phyloP scores from a whole-genome alignment of 495 filamentous ascomycete species.

The Annulohypoxylon maeteangense region DNA sequence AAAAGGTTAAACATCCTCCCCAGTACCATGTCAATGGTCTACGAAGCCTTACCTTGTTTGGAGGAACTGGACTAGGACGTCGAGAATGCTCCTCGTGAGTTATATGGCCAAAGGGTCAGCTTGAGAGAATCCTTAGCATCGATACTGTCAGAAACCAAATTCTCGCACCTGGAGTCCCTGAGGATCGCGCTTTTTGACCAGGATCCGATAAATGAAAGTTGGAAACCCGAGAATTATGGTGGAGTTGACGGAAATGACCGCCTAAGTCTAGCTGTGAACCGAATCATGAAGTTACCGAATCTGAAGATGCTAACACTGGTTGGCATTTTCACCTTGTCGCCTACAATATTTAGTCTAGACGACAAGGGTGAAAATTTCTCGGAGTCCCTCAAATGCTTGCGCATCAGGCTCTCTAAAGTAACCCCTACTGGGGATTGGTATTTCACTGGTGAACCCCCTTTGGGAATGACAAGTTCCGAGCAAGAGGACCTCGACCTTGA shows the following conservation, averaged over 20 bases:
- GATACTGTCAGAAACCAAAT: not conserved
- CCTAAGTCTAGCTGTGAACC: slow-evolving; percentile 16
- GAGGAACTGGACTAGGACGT: not conserved
- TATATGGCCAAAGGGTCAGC: not conserved
- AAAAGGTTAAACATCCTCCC: not conserved
- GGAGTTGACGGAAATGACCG: slow-evolving; percentile 4
- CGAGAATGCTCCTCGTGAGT: not conserved
- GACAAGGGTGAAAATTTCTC: not conserved
- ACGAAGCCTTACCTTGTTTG: slow-evolving; percentile 3
- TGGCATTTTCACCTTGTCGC: not conserved
- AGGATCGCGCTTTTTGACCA: not conserved
- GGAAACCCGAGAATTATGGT: slow-evolving; percentile 12
- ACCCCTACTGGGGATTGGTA: slow-evolving; percentile 14
- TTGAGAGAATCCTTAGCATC: slow-evolving; percentile 9
- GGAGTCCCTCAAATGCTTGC: not conserved
- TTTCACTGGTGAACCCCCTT: not conserved
- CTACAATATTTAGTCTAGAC: slow-evolving; percentile 8
- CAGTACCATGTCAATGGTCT: not conserved
- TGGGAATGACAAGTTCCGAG: too few relatives aligned
- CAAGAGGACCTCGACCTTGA: too few relatives aligned
- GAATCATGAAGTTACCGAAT: slow-evolving; percentile 7
- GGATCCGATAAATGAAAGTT: slow-evolving; percentile 9
- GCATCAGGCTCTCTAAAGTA: not conserved
- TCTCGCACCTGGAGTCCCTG: slow-evolving; percentile 2
- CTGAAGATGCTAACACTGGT: not conserved